Base-by-base conservation (phyloP, 1,284 basidiomycete species). In the Ceraceosorus guamensis region DNA sequence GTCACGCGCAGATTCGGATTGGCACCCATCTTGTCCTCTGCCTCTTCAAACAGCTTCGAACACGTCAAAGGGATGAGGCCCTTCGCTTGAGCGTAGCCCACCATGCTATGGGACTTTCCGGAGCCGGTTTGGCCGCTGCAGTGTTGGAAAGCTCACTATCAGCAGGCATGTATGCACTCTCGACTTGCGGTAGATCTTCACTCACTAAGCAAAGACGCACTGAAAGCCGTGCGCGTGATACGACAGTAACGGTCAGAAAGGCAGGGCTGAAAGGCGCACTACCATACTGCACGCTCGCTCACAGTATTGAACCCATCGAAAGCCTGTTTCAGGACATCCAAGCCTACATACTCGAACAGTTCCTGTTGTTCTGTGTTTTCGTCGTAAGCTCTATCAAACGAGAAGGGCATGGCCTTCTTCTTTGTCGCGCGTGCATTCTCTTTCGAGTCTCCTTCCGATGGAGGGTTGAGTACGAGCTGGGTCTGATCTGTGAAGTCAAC, bases 231-330 rank as follows among this genome's bases (percentile, higher is more conserved):
- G 24, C 8, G n/a, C 13, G 34, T 5, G n/a, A 16, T 13, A 46
- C 30, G 13, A 35, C 33, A 45, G 41, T 18, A 54, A 53, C 5
- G 30, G 18, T 16, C 14, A 37, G 39, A n/a, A n/a, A 39, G 13
- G n/a, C 39, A 5, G 5, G 2, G 24, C 51, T 1, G 8, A 53
- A 46, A 39, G 30, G 32, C 13, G 46, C 14, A 2, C 34, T 54
- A 52, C 16, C 11, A 1, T 48, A n/a, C 30, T 13, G 14, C 45
- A 14, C 45, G 14, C 16, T 13, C 16, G 86, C 91, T 82, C 79
- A 95, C 90, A 93, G 91, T 90, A 81, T 98, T 97, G 80, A 96
- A 98, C 30, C 93, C 95, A 49, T 88, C 81, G 79, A 97, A 97
- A 46, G 89, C 87, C 77, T 97, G 92, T 76, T 97, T 88, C 67